These are phyloP conservation scores for Colletotrichum neosansevieriae DNA, from an alignment of 2,329 filamentous ascomycete genomes.

Conservation along the genomic window DNA sequence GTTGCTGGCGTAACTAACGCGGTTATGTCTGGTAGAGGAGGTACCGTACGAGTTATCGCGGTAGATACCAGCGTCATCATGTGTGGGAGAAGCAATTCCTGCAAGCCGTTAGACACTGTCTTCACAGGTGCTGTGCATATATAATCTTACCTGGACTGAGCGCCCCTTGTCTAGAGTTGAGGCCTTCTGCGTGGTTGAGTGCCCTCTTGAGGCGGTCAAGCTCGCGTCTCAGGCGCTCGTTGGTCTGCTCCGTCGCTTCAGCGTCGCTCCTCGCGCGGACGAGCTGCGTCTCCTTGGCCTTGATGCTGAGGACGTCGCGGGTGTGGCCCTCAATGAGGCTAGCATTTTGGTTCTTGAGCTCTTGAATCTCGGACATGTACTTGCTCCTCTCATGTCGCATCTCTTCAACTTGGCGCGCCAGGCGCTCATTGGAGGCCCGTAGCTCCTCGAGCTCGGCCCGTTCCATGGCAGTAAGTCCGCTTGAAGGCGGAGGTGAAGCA, in stretches of 20 bases:
- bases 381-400: conserved; percentile 84
- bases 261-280: conserved; percentile 91
- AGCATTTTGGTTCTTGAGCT: conserved; percentile 96
- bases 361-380: conserved; percentile 87
- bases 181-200: conserved; percentile 70
- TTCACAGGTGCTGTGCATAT: fast-evolving
- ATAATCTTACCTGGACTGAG: conserved; percentile 45
- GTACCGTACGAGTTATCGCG: conserved; percentile 58
- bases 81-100: conserved; percentile 63
- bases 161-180: conserved; percentile 49
- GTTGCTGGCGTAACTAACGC: conserved; percentile 73
- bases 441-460: conserved; percentile 93
- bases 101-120: conserved; percentile 25
- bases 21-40: conserved; percentile 56
- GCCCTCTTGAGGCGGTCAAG: conserved; percentile 95
- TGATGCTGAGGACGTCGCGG: conserved; percentile 93
- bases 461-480: conserved; percentile 82
- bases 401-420: conserved; percentile 82
- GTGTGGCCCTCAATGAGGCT: conserved; percentile 98
- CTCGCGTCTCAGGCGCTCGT: conserved; percentile 86
- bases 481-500: conserved; percentile 69
- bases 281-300: conserved; percentile 97
- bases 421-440: conserved; percentile 82
- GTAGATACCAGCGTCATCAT: conserved; percentile 72
- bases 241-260: conserved; percentile 87